Base-by-base conservation (phyloP, 148 eudicot genomes). In the Chenopodium quinoa region DNA sequence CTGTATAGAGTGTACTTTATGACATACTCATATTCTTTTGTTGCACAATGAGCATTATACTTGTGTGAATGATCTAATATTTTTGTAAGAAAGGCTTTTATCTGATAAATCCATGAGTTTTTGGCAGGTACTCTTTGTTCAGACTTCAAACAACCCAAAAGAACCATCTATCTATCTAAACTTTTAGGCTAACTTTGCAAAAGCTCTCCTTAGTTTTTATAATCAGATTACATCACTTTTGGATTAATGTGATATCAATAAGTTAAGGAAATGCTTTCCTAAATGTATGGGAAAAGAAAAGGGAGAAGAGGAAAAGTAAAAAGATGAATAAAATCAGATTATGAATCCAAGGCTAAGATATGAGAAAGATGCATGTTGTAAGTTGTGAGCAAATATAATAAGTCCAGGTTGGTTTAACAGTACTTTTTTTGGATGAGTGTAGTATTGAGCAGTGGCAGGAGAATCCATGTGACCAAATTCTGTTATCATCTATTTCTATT, bases 391-490 rank as follows among this genome's bases (percentile, higher is more conserved):
- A 56, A 14, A 56, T 56, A 50, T 50, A 50, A 50, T 50, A 50
- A 13, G 54, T 50, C 44, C 44, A 40, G 44, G 44, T 40, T 40
- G 47, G 44, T 22, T 75, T 58, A 76, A 65, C 71, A 77, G 72
- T 77, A 17, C 16, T 76, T 11, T 62, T 56, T 46, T 22, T 71
- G 75, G 16, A 37, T 69, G 47, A 71, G 56, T 60, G 68, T 60
- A 40, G 68, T 60, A 65, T 60, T 60, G 54, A 44, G 58, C 40
- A 82, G 32, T 75, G 54, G 58, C 83, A 69, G 75, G 52, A 46
- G 81, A 78, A 83, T 83, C 85, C 85, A 83, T 78, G 85, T 83
- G 85, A 82, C 73, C 37, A 73, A 64, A 78, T 67, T 63, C 72
- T 78, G 77, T 62, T 46, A 9, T 82, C 70, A 68, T 82, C 29